Percentiles rank a stretch among this genome's conserved stretches.
These are phyloP conservation scores for Priceomyces castillae DNA, from an alignment of 805 yeast genomes.

Conservation along the genomic window DNA sequence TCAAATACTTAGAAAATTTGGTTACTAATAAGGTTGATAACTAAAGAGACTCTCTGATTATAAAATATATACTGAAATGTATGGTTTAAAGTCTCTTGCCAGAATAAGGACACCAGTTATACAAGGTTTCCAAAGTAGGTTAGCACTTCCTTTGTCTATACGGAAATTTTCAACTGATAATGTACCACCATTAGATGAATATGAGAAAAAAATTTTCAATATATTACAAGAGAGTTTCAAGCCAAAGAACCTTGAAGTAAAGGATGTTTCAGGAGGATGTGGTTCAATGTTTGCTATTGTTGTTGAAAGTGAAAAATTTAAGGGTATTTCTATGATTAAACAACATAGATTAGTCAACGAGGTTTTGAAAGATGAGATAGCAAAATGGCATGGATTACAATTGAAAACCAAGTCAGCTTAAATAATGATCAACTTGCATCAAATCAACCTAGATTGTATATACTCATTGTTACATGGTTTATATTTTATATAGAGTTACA, in stretches of 20 bases:
- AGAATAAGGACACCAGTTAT: not conserved
- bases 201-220: conserved; percentile 61
- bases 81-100: not conserved
- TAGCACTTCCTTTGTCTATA: not conserved
- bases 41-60: too few species aligned
- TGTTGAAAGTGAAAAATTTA: conserved; percentile 69
- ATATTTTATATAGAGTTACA: not conserved
- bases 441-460: not conserved
- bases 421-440: not conserved
- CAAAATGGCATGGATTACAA: conserved; percentile 94
- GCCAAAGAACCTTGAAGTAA: conserved; percentile 65
- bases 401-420: conserved; percentile 61
- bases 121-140: not conserved
- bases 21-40: not conserved
- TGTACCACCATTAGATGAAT: conserved; percentile 45
- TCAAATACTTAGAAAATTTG: not conserved
- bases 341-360: conserved; percentile 91
- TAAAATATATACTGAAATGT: not conserved
- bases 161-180: conserved; percentile 5
- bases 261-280: conserved; percentile 89
- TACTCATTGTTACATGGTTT: not conserved
- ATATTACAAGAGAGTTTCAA: conserved; percentile 53
- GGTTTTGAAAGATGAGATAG: conserved; percentile 76
- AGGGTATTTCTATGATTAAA: conserved; percentile 79
- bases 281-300: conserved; percentile 96